A percentile compares a stretch with the other conserved stretches of the same genome.
Evolutionary conservation across 2,329 filamentous ascomycete species (phyloP).

Genomic region (Blastomyces percursus): DNA sequence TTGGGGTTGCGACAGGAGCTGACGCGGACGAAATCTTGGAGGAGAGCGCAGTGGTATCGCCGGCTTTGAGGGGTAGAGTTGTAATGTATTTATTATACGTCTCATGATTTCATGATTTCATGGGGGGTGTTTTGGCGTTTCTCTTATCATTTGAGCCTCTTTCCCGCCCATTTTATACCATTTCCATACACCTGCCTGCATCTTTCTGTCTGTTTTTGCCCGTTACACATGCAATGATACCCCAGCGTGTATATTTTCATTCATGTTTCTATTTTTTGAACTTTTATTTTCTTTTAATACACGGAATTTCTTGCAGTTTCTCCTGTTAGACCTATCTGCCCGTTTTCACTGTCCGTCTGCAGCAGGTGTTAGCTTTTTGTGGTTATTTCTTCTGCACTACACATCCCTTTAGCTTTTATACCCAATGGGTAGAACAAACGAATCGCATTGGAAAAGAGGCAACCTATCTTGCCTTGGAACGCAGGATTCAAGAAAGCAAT

Average conservation of each 20-base stretch:
- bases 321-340: no score
- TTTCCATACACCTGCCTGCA: not conserved
- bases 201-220: not conserved
- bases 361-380: no score
- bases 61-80: not conserved
- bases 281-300: not conserved
- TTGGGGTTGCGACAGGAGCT: not conserved
- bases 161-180: not conserved
- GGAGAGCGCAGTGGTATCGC: slow-evolving; percentile 2
- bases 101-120: no score
- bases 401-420: no score
- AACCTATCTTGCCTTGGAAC: no score
- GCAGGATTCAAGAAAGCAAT: no score
- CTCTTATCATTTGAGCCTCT: not conserved
- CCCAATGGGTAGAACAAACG: no score
- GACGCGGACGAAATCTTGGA: not conserved
- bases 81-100: not conserved
- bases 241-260: not conserved
- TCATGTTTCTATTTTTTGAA: not conserved
- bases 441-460: no score
- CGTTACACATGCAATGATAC: no score
- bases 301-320: no score
- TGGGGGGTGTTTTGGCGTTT: not conserved
- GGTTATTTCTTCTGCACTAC: no score
- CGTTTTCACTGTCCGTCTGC: no score